A percentile compares a stretch with the other conserved stretches of the same genome.
These are phyloP conservation scores for Ustilago sp. DNA, from an alignment of 1,284 basidiomycete genomes.

Conservation along the genomic window DNA sequence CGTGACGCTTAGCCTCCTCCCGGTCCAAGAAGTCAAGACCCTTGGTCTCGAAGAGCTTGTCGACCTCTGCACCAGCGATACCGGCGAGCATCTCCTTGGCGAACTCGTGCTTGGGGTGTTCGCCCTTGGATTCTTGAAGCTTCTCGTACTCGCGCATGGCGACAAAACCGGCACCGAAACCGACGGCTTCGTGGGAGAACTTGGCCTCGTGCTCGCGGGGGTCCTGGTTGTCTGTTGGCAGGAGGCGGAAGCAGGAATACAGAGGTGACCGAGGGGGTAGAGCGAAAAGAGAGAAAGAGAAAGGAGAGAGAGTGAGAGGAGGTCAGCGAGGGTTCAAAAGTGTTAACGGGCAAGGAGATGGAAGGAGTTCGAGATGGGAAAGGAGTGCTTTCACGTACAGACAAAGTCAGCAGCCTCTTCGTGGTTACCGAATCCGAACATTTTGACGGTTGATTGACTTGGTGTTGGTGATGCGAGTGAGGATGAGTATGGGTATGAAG, in stretches of 20 bases:
- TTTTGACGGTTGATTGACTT: constrained; percentile 10
- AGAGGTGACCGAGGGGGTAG: background rate
- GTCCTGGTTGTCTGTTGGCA: constrained; percentile 45
- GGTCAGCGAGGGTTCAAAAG: background rate
- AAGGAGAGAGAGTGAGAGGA: background rate
- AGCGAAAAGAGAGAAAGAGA: background rate
- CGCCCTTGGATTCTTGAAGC: constrained; percentile 72
- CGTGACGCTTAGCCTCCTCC: constrained; percentile 72
- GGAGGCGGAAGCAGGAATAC: background rate
- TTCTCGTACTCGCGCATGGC: constrained; percentile 76
- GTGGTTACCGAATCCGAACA: constrained; percentile 54
- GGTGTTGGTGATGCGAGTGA: background rate
- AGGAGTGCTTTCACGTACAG: constrained; percentile 33
- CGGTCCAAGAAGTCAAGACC: constrained; percentile 61
- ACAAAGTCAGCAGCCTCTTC: constrained; percentile 52
- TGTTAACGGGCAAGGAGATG: background rate
- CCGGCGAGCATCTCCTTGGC: constrained; percentile 72
- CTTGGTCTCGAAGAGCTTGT: constrained; percentile 66
- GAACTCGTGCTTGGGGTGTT: constrained; percentile 69
- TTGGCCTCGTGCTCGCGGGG: constrained; percentile 57
- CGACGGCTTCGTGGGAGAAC: constrained; percentile 77
- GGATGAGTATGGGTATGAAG: too few species aligned
- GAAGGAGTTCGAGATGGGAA: background rate
- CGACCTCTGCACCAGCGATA: constrained; percentile 58
- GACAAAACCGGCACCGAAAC: constrained; percentile 71